Conservation (phyloP, 495 filamentous ascomycete genomes). For the Penicillium canescens region DNA sequence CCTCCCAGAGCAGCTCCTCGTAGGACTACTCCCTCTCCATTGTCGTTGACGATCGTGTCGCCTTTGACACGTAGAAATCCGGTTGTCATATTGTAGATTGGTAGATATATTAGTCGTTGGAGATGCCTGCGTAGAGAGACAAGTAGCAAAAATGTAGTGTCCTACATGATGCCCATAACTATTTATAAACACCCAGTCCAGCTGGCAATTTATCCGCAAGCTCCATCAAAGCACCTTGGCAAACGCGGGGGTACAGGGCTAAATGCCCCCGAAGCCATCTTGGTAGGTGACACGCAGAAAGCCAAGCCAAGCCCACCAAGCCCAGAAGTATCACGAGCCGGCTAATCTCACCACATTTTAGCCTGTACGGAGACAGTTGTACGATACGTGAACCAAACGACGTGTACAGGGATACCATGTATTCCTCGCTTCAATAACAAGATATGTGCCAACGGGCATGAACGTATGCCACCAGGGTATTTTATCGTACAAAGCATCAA, state of each 20-base stretch:
- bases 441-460: constrained; percentile 19
- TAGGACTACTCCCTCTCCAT: constrained; percentile 48
- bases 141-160: no score
- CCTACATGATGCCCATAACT: no score
- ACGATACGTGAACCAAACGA: not conserved
- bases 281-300: not conserved
- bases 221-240: not conserved
- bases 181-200: constrained; percentile 2
- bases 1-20: constrained; percentile 51
- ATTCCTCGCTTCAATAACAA: constrained; percentile 18
- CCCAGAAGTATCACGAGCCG: not conserved
- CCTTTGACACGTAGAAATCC: constrained; percentile 46
- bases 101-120: not conserved
- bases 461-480: constrained; percentile 24
- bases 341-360: constrained; percentile 8
- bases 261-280: not conserved
- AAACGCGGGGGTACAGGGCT: constrained; percentile 6
- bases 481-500: constrained; percentile 22
- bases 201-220: constrained; percentile 1
- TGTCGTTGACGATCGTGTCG: constrained; percentile 45
- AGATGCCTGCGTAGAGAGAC: no score
- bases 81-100: constrained; percentile 27
- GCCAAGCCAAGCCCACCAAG: constrained; percentile 1
- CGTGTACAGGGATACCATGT: constrained; percentile 1
- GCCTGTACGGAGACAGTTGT: not conserved